These are phyloP conservation scores for Melaleuca alternifolia DNA, from an alignment of 345 rosid genomes.

Conservation along the genomic window DNA sequence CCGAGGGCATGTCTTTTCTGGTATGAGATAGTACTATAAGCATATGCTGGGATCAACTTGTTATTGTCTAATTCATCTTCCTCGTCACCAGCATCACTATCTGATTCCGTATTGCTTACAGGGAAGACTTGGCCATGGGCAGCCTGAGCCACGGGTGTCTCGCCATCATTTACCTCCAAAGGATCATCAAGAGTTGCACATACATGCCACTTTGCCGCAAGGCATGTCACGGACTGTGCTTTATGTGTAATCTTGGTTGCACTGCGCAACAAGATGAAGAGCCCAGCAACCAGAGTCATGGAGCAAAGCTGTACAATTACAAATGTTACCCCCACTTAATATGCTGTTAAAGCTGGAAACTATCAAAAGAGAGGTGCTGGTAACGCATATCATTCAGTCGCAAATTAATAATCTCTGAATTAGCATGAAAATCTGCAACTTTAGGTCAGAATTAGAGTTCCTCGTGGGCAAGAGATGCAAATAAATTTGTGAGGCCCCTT, in stretches of 20 bases:
- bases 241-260: constrained; percentile 95
- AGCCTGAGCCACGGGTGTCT: constrained; percentile 37
- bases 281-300: constrained; percentile 50
- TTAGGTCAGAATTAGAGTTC: background rate
- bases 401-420: background rate
- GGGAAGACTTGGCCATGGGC: constrained; percentile 7
- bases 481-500: background rate
- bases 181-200: constrained; percentile 77
- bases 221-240: constrained; percentile 75
- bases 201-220: constrained; percentile 91
- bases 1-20: constrained; percentile 94
- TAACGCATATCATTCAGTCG: background rate
- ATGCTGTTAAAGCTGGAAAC: background rate
- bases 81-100: constrained; percentile 49
- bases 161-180: constrained; percentile 49
- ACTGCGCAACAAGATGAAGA: constrained; percentile 60
- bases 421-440: background rate
- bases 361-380: background rate
- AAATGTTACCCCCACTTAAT: background rate
- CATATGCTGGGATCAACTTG: constrained; percentile 52
- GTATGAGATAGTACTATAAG: constrained; percentile 68
- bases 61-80: constrained; percentile 82
- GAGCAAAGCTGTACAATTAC: constrained; percentile 55
- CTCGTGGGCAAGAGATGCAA: background rate
- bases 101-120: constrained; percentile 19